These are phyloP conservation scores for Maudiozyma turicensis DNA, from an alignment of 805 yeast species.

Conservation along the genomic window DNA sequence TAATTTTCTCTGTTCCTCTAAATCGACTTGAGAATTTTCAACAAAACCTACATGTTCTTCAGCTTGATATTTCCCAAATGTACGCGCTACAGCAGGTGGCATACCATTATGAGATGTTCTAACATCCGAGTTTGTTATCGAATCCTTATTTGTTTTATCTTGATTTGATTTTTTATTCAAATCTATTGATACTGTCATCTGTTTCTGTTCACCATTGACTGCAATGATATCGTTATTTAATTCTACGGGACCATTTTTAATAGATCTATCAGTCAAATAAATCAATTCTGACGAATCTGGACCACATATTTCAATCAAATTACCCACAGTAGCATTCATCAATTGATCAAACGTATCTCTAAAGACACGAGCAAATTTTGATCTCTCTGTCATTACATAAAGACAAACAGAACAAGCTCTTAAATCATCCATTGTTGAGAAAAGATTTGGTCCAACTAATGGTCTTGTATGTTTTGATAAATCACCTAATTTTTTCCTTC, in stretches of 20 bases:
- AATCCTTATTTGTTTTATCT: background rate
- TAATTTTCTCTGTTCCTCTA: slow-evolving; percentile 40
- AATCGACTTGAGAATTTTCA: slow-evolving; percentile 31
- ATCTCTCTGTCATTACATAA: slow-evolving; percentile 60
- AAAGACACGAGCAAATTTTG: slow-evolving; percentile 50
- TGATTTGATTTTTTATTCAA: background rate
- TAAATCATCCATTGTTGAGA: slow-evolving; percentile 50
- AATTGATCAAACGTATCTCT: slow-evolving; percentile 61
- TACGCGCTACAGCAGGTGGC: slow-evolving; percentile 51
- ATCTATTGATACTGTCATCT: background rate
- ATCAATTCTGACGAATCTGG: slow-evolving; percentile 50
- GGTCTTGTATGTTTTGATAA: slow-evolving; percentile 53
- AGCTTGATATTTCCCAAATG: slow-evolving; percentile 27
- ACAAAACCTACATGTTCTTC: slow-evolving; percentile 29
- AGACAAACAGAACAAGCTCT: slow-evolving; percentile 58
- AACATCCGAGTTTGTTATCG: too few relatives aligned
- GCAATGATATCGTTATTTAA: background rate
- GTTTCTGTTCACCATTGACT: background rate
- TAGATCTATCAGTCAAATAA: slow-evolving; percentile 23
- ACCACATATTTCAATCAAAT: slow-evolving; percentile 52
- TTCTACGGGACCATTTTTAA: background rate
- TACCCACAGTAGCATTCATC: slow-evolving; percentile 54
- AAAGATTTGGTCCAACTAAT: slow-evolving; percentile 42
- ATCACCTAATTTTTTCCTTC: slow-evolving; percentile 45
- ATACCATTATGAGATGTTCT: slow-evolving; percentile 34